Evolutionary conservation across 225 moss, liverwort and hornwort genomes (phyloP).

Genomic region (Rhytidiadelphus loreus): DNA sequence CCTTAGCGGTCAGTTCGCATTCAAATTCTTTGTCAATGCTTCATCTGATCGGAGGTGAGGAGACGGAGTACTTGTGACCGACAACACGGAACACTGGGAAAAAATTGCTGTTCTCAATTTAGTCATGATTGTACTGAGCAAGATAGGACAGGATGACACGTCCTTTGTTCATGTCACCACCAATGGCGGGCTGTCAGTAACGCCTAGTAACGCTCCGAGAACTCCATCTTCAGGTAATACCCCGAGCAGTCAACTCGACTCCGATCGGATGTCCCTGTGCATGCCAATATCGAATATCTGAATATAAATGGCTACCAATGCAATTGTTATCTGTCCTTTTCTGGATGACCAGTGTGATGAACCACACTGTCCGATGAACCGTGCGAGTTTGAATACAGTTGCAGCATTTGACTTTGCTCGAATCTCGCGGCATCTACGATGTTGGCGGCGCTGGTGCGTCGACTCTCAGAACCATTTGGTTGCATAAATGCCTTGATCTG

Average conservation of each 20-base stretch:
- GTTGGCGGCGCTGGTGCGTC: neutral
- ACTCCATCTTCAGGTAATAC: neutral
- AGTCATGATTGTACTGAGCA: neutral
- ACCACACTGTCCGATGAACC: neutral
- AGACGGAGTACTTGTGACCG: neutral
- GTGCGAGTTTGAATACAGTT: conserved; percentile 2
- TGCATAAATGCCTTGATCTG: conserved; percentile 42
- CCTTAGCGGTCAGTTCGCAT: neutral
- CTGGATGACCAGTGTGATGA: neutral
- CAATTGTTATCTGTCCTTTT: conserved; percentile 11
- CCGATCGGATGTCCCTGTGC: neutral
- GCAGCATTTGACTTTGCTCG: conserved; percentile 11
- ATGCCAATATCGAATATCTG: neutral
- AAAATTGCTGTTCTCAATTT: neutral
- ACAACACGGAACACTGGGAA: neutral
- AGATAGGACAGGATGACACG: neutral
- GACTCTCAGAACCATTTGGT: conserved; percentile 2
- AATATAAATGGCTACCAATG: neutral
- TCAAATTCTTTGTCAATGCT: neutral
- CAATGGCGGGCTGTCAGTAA: neutral
- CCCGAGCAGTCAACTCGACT: neutral
- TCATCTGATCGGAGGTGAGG: neutral
- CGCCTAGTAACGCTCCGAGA: neutral
- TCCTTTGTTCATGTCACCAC: neutral
- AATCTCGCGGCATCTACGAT: neutral